Evolutionary conservation across 2,329 filamentous ascomycete species (phyloP).

Genomic region (Monosporascus cannonballus): DNA sequence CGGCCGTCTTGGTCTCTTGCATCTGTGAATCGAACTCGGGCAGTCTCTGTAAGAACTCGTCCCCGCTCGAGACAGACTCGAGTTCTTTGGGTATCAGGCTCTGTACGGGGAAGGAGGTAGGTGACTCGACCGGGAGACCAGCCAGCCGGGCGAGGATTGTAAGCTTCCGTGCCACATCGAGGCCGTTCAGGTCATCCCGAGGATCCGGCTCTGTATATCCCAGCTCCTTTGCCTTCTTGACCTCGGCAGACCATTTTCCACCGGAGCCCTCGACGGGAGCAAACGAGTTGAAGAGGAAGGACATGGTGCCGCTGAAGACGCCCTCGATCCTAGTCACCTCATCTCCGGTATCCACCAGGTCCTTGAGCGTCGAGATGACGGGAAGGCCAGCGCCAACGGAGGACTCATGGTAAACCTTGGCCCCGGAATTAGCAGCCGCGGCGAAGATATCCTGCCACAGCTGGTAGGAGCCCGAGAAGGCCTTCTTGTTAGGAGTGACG

Average conservation of each 20-base stretch:
- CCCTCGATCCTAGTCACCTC: conserved; percentile 89
- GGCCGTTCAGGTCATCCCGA: conserved; percentile 77
- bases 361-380: conserved; percentile 86
- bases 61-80: conserved; percentile 67
- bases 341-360: conserved; percentile 91
- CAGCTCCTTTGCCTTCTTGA: conserved; percentile 83
- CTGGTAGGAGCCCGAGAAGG: conserved; percentile 74
- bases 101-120: conserved; percentile 88
- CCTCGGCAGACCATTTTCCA: conserved; percentile 85
- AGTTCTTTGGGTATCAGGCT: conserved; percentile 86
- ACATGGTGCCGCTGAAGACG: conserved; percentile 96
- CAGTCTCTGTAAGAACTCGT: conserved; percentile 79
- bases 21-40: conserved; percentile 83
- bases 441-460: conserved; percentile 86
- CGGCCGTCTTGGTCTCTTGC: conserved; percentile 80
- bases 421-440: conserved; percentile 62
- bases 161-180: conserved; percentile 91
- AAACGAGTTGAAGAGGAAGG: conserved; percentile 97
- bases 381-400: conserved; percentile 91
- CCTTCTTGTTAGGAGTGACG: conserved; percentile 98
- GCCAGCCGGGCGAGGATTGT: conserved; percentile 87
- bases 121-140: conserved; percentile 74
- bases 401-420: conserved; percentile 90
- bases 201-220: conserved; percentile 91
- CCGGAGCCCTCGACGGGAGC: conserved; percentile 71